Evolutionary conservation across 2,329 filamentous ascomycete species (phyloP), one percentile per base, ranked within the genome.

Genomic region (Colletotrichum costaricense): DNA sequence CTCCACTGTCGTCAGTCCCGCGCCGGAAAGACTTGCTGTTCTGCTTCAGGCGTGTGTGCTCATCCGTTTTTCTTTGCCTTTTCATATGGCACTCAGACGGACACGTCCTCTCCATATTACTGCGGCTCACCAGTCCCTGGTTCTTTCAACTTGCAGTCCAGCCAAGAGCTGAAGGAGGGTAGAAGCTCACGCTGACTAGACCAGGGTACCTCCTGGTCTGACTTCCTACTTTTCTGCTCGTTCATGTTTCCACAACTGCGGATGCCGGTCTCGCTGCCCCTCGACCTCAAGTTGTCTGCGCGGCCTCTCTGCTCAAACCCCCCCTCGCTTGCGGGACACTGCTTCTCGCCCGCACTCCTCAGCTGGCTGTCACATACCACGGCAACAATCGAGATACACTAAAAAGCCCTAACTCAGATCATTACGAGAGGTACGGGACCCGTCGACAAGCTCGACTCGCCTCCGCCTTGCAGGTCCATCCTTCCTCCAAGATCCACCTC

Each of bases 1-100:
- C 73, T 74, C 71, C 73, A 74, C 71, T 67, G 66, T 46, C 67
- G 66, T 67, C 73, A 63, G 73, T 70, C 71, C 64, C 67, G 59
- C 66, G 19, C 35, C 60, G 66, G 66, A 64, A 64, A 64, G 46
- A 46, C 63, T 35, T 74, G n/a, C 49, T 63, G 59, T 56, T 46
- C 59, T 74, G 42, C 66, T 75, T 64, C 38, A 63, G 63, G 59
- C 56, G 63, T 71, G 67, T 66, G n/a, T 63, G 26, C 26, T 56
- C 46, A 35, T 49, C 12, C 60, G 24, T 28, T 62, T 73, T 46
- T 58, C 49, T 67, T 62, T 62, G 63, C 57, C 22, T 35, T 62
- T 74, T 66, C 42, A 28, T 64, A 46, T 38, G 22, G 33, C 59
- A 65, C 38, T 46, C 38, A 52, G 59, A 42, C 69, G 30, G 60